Base-by-base conservation (phyloP, 306 rosid genomes). In the Gastrolobium villosum region DNA sequence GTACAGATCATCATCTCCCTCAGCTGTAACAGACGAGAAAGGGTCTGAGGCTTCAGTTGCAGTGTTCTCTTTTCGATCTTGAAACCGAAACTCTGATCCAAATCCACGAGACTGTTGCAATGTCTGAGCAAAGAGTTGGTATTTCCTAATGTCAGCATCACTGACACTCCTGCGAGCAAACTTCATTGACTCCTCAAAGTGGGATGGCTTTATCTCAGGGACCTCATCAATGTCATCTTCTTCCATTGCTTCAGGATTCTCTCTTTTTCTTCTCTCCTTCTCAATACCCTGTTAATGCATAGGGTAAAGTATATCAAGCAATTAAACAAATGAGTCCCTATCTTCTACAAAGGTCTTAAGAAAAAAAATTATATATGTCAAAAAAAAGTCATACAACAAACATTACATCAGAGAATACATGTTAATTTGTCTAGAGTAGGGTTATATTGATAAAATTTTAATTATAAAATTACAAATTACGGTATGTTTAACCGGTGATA, bases 101-200 rank as follows among this genome's bases (percentile, higher is more conserved):
- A 90, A 54, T 28, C 93, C 93, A 26, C 96, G 89, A 35, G 96
- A 90, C 65, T 90, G 90, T 48, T 84, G 91, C 68, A 90, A 74
- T 28, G 96, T 85, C 81, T 90, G 93, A 79, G 96, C 90, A 82
- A 90, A 90, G 20, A 79, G 74, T 82, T 88, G 93, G 75, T 90
- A 88, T 76, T 88, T 90, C 70, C 88, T 87, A 72, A 90, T 88
- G 81, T 87, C 92, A 1, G 91, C 88, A 63, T 90, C 92, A 13
- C 91, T 88, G 7, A 90, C 95, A 81, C 95, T 88, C 73, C 95
- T 53, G 37, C 92, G 82, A 70, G 95, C 92, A 83, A 64, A 88
- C 82, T 90, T 90, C 91, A 90, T 90, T 0, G 94, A 86, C 79
- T 90, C 92, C 82, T 88, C 93, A 3, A 90, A 90, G 76, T 87